Evolutionary conservation across 305 asterid genomes (phyloP), one percentile per base, ranked within the genome.

Genomic region (Solanum hybrid): DNA sequence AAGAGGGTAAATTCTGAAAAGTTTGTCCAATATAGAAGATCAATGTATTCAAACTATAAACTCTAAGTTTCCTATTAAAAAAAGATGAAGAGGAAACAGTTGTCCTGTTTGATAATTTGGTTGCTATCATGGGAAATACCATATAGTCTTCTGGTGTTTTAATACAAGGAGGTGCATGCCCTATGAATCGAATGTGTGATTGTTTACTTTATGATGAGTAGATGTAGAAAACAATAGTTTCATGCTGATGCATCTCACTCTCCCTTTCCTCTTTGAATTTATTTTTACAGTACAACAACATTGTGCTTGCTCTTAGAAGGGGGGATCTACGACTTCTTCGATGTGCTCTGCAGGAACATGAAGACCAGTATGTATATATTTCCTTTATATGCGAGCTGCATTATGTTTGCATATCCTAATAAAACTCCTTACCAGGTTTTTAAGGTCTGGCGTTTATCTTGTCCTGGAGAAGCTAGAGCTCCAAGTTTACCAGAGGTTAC

Each of bases 391-490:
- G 24, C 8, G 19, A 87, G 31, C 42, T 17, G 31, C 42, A 36
- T 31, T 69, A 19, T 29, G 60, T 89, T 88, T 31, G 85, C 75
- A 31, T 42, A 56, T 32, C 56, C 86, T 45, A 85, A 38, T 38
- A 87, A 42, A 8, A 27, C 89, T 27, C 51, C 51, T 85, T 42
- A 34, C 89, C 93, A 97, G 99, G 93, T 97, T 97, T 94, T 92
- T 97, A 90, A 96, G 98, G 91, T 95, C 98, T 32, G 99, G 99
- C 6, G 99, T 97, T 38, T 97, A 94, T 93, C 98, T 96, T 42
- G 99, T 96, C 91, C 92, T 97, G 69, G 98, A 97, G 93, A 97
- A 97, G 96, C 92, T 96, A 91, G 99, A 96, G 94, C 99, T 97
- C 91, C 99, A 97, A 94, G 98, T 95, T 91, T 95, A 96, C 94